Evolutionary conservation across 2,329 filamentous ascomycete genomes (phyloP).

Genomic region (Blastomyces parvus): DNA sequence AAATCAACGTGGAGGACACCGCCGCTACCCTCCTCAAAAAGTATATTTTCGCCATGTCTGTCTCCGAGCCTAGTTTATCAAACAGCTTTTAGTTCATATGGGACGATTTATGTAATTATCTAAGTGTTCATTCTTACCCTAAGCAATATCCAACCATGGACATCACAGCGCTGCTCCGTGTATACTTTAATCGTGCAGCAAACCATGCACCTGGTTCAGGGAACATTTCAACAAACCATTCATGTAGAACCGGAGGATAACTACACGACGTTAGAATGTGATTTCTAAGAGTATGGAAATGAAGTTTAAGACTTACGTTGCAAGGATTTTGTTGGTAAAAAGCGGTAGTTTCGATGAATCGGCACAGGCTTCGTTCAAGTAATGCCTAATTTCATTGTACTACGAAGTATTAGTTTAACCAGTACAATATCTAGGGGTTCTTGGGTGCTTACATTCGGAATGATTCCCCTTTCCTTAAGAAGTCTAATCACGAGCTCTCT

Average conservation of each 20-base stretch:
- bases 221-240: slow-evolving; percentile 95
- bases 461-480: slow-evolving; percentile 65
- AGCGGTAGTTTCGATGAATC: slow-evolving; percentile 54
- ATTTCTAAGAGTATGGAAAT: background rate
- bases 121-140: slow-evolving; percentile 36
- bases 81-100: slow-evolving; percentile 10
- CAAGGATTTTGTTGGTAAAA: slow-evolving; percentile 58
- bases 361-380: slow-evolving; percentile 57
- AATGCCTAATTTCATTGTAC: slow-evolving; percentile 54
- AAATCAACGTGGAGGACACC: slow-evolving; percentile 97
- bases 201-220: slow-evolving; percentile 92
- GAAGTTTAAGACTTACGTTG: slow-evolving; percentile 26
- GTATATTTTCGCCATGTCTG: slow-evolving; percentile 92
- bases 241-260: slow-evolving; percentile 75
- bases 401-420: slow-evolving; percentile 34
- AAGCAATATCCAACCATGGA: slow-evolving; percentile 98
- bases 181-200: slow-evolving; percentile 75
- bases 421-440: background rate
- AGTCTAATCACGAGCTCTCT: slow-evolving; percentile 77
- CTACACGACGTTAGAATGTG: slow-evolving; percentile 27
- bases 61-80: slow-evolving; percentile 60
- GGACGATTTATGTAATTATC: background rate
- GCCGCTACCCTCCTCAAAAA: slow-evolving; percentile 86
- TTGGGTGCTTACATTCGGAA: slow-evolving; percentile 34
- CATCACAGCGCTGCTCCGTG: slow-evolving; percentile 93